phyloP scores from a whole-genome alignment of 1,284 basidiomycete species.

The Boletus semigastroideus region DNA sequence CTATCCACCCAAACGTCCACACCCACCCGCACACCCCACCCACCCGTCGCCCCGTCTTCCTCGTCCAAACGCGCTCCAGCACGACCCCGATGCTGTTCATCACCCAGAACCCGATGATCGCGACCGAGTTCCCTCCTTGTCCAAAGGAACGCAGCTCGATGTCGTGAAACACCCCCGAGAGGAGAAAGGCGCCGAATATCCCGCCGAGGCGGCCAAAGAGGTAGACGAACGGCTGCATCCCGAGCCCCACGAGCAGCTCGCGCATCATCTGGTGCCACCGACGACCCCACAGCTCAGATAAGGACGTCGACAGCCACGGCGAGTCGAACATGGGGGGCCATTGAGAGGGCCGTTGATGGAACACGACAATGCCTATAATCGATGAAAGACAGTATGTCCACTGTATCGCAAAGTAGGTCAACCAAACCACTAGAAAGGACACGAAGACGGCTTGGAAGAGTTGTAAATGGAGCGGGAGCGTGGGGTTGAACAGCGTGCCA shows the following conservation, averaged over 20 bases:
- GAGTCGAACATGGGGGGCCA: constrained; percentile 45
- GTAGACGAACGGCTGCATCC: constrained; percentile 26
- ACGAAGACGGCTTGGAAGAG: constrained; percentile 34
- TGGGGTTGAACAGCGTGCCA: constrained; percentile 49
- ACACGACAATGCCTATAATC: constrained; percentile 40
- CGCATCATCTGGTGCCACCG: constrained; percentile 48
- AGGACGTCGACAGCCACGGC: constrained; percentile 44
- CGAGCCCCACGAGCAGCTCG: constrained; percentile 21
- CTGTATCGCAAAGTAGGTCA: constrained; percentile 45
- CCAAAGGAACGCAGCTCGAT: constrained; percentile 57
- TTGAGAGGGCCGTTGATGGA: constrained; percentile 32
- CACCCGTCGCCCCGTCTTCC: too few species aligned
- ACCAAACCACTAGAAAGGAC: constrained; percentile 40
- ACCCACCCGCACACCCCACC: too few species aligned
- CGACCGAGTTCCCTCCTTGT: constrained; percentile 44
- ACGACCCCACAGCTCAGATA: constrained; percentile 47
- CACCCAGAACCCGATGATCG: constrained; percentile 29
- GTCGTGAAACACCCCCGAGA: constrained; percentile 59
- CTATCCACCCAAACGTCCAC: too few species aligned
- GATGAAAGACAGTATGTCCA: constrained; percentile 41
- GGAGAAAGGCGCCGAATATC: constrained; percentile 53
- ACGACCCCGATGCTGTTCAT: too few species aligned
- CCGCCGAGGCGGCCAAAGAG: constrained; percentile 47
- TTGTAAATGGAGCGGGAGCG: constrained; percentile 43
- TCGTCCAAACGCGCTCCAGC: too few species aligned